Percentiles rank a stretch among this genome's conserved stretches.
Conservation (phyloP, 192 early-diverging fungal species). For the Chytriomyces hyalinus region DNA sequence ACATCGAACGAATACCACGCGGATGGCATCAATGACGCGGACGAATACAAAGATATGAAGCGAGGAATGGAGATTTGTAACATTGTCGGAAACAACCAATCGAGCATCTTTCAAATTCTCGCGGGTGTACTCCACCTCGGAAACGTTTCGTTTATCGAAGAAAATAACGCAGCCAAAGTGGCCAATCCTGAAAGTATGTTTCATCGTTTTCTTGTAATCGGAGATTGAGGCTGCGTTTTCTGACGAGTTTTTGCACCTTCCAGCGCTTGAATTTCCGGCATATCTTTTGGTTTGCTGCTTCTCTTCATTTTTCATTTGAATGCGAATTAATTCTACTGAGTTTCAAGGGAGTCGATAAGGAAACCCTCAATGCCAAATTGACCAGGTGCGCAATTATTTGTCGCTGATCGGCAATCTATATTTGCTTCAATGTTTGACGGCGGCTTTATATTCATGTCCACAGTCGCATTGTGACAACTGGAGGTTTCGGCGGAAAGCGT, state of each 20-base stretch:
- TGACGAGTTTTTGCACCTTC: neutral
- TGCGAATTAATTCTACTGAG: conserved; percentile 27
- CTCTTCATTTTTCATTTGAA: neutral
- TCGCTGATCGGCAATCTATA: neutral
- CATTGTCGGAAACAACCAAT: conserved; percentile 78
- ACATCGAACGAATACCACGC: conserved; percentile 62
- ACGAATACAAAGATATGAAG: conserved; percentile 86
- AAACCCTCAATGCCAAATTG: conserved; percentile 47
- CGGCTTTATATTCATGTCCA: neutral
- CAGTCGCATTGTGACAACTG: conserved; percentile 55
- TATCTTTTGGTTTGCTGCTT: conserved; percentile 49
- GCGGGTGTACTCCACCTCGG: conserved; percentile 96
- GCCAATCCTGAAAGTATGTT: conserved; percentile 42
- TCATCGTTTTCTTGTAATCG: conserved; percentile 12
- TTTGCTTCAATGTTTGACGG: neutral
- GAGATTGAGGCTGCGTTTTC: neutral
- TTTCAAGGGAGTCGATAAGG: conserved; percentile 46
- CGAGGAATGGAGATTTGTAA: conserved; percentile 94
- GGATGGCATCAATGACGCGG: conserved; percentile 89
- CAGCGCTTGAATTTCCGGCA: conserved; percentile 61
- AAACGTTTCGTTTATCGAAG: conserved; percentile 88
- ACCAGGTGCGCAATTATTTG: conserved; percentile 38
- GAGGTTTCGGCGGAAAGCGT: conserved; percentile 57
- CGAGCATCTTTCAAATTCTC: conserved; percentile 87
- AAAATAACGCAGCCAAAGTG: conserved; percentile 67